Evolutionary conservation across 345 rosid genomes (phyloP).

Genomic region (Hibiscus mutabilis): DNA sequence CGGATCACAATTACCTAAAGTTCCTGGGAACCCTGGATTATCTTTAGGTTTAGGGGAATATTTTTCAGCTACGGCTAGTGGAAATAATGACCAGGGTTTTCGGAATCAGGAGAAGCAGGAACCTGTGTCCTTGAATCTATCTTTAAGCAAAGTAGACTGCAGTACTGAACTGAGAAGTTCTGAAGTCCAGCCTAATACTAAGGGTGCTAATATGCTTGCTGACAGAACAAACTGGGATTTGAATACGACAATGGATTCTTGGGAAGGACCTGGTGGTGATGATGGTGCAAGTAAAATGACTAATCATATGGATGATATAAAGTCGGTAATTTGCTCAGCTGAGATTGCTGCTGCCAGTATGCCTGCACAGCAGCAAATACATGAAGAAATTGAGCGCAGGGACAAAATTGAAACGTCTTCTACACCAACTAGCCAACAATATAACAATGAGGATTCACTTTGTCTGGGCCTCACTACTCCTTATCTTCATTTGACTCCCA

Average conservation of each 20-base stretch:
- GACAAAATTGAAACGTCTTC: background rate
- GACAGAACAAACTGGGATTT: slow-evolving; percentile 79
- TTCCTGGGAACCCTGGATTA: slow-evolving; percentile 27
- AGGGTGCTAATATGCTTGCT: slow-evolving; percentile 18
- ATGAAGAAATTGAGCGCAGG: slow-evolving; percentile 2
- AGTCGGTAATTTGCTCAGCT: slow-evolving; percentile 23
- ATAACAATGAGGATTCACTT: background rate
- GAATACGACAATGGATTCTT: slow-evolving; percentile 81
- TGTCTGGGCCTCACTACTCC: background rate
- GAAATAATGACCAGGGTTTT: slow-evolving; percentile 20
- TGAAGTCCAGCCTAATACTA: slow-evolving; percentile 14
- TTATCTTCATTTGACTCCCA: background rate
- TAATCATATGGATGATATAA: slow-evolving; percentile 17
- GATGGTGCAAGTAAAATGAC: slow-evolving; percentile 22
- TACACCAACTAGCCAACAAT: background rate
- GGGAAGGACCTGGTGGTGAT: slow-evolving; percentile 48
- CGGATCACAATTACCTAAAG: slow-evolving; percentile 20
- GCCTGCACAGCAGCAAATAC: slow-evolving; percentile 19
- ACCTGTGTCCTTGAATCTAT: slow-evolving; percentile 39
- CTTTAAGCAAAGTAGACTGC: slow-evolving; percentile 40
- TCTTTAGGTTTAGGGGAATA: slow-evolving; percentile 26
- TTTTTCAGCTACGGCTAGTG: slow-evolving; percentile 15
- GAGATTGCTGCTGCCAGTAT: slow-evolving; percentile 14
- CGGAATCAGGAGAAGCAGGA: slow-evolving; percentile 22
- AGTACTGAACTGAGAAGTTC: slow-evolving; percentile 16